phyloP scores from a whole-genome alignment of 176 grass and related monocot species.

The Avena atlantica region DNA sequence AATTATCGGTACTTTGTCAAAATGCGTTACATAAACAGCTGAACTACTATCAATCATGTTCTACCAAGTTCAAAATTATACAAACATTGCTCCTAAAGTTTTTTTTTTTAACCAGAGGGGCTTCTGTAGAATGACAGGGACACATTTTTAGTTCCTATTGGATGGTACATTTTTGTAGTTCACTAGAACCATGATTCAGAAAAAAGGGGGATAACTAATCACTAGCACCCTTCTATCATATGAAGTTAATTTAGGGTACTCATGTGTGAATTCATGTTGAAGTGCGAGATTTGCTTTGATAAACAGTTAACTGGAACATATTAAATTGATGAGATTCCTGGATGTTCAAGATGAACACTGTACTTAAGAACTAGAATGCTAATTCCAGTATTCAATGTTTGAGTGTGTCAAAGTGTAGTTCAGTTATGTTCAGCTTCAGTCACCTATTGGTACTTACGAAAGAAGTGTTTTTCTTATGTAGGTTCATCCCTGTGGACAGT shows the following conservation, averaged over 20 bases:
- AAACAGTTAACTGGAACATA: background rate
- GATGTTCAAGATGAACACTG: background rate
- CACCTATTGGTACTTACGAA: background rate
- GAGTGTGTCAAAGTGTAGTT: background rate
- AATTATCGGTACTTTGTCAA: background rate
- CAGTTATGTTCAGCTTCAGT: conserved; percentile 30
- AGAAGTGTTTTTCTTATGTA: conserved; percentile 36
- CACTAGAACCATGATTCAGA: background rate
- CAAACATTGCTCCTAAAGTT: background rate
- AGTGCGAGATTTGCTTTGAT: background rate
- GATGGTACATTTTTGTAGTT: background rate
- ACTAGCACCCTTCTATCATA: background rate
- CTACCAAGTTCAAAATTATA: background rate
- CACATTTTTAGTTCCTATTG: background rate
- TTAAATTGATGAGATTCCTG: conserved; percentile 9
- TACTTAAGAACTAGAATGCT: background rate
- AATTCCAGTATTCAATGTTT: background rate
- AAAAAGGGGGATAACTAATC: background rate
- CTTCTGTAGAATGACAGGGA: background rate
- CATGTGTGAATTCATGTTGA: conserved; percentile 5
- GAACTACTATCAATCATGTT: conserved; percentile 35
- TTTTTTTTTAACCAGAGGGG: background rate
- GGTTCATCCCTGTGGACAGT: conserved; percentile 98
- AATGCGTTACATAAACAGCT: conserved; percentile 3
- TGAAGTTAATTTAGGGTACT: background rate